Evolutionary conservation across 352 stramenopile genomes (phyloP).

Genomic region (Globisporangium cylindrosporum): DNA sequence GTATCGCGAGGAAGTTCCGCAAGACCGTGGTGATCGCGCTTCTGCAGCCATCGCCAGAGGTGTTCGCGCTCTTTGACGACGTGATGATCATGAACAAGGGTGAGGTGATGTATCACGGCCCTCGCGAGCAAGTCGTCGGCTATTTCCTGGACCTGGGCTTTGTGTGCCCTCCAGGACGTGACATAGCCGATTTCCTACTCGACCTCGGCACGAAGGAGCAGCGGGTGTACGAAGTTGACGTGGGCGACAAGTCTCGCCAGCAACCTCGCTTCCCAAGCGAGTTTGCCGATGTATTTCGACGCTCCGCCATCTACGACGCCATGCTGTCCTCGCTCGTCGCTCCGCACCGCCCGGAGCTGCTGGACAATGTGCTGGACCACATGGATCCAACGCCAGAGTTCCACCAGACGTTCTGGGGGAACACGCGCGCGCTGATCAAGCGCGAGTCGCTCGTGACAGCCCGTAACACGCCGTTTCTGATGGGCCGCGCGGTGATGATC

Average conservation of each 20-base stretch:
- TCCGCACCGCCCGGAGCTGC: slow-evolving; percentile 19
- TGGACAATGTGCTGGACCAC: no score
- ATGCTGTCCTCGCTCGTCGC: no score
- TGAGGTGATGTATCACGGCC: slow-evolving; percentile 52
- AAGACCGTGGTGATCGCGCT: slow-evolving; percentile 51
- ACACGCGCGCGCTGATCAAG: slow-evolving; percentile 23
- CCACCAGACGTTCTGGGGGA: slow-evolving; percentile 23
- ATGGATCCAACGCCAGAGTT: no score
- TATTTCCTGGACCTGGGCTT: slow-evolving; percentile 40
- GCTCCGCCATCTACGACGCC: no score
- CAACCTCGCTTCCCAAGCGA: no score
- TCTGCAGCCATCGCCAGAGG: slow-evolving; percentile 46
- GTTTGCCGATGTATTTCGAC: no score
- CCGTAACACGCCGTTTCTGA: slow-evolving; percentile 41
- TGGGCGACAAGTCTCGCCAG: no score
- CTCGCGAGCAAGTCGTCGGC: slow-evolving; percentile 29
- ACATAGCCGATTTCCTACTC: slow-evolving; percentile 50
- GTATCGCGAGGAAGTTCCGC: slow-evolving; percentile 11
- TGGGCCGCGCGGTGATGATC: slow-evolving; percentile 35
- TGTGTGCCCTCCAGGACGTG: slow-evolving; percentile 36
- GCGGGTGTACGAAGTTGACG: no score
- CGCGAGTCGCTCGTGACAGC: slow-evolving; percentile 29
- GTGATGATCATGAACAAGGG: slow-evolving; percentile 53
- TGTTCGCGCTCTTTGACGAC: slow-evolving; percentile 53
- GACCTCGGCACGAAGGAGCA: no score